These are phyloP conservation scores for Globisporangium heterothallicum DNA, from an alignment of 352 stramenopile genomes.

Conservation along the genomic window DNA sequence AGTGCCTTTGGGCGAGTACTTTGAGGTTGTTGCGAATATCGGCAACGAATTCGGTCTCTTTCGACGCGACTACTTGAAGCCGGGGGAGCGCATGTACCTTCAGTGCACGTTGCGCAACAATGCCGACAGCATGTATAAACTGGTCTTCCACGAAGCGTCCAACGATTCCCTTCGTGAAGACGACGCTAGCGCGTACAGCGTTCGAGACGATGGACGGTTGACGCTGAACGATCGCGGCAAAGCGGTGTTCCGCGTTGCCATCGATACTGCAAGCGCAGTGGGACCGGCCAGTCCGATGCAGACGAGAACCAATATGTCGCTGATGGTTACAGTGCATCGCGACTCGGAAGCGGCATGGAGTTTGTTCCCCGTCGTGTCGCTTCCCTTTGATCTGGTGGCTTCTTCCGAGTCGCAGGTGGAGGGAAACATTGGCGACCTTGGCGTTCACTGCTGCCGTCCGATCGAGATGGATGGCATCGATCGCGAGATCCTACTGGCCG, in stretches of 20 bases:
- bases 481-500: conserved; percentile 58
- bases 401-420: conserved; percentile 13
- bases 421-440: conserved; percentile 25
- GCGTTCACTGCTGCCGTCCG: conserved; percentile 68
- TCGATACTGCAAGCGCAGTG: conserved; percentile 9
- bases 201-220: conserved; percentile 25
- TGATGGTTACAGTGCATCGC: conserved; percentile 33
- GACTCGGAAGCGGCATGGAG: conserved; percentile 35
- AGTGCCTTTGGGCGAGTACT: conserved; percentile 41
- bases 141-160: conserved; percentile 19
- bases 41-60: conserved; percentile 84
- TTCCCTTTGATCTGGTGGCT: conserved; percentile 38
- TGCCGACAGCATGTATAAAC: conserved; percentile 16
- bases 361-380: conserved; percentile 60
- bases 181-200: conserved; percentile 3
- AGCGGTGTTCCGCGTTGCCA: conserved; percentile 37
- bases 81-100: conserved; percentile 38
- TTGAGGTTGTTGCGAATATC: conserved; percentile 68
- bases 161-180: not conserved
- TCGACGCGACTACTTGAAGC: conserved; percentile 40
- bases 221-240: conserved; percentile 62
- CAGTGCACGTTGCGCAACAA: conserved; percentile 45
- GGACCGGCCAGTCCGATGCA: too few species aligned
- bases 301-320: conserved; percentile 19
- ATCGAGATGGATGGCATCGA: conserved; percentile 44